Percentiles rank a stretch among this genome's conserved stretches.
Evolutionary conservation across 805 yeast genomes (phyloP).

Genomic region (Lachancea fermentati): DNA sequence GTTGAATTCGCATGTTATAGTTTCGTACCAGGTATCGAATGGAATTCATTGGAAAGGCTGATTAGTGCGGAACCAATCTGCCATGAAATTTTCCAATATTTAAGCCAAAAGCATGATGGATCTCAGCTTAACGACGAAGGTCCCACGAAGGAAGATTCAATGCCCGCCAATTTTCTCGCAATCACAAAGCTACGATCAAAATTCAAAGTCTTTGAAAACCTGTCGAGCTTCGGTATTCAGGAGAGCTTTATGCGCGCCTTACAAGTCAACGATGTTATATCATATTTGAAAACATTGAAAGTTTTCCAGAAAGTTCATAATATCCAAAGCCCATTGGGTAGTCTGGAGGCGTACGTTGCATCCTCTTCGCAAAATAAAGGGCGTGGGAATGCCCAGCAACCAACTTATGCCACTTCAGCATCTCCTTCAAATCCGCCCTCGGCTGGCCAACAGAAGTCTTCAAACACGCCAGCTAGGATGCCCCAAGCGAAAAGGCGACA

Average conservation of each 20-base stretch:
- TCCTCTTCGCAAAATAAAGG: slow-evolving; percentile 7
- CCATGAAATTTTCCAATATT: slow-evolving; percentile 14
- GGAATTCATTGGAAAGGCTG: slow-evolving; percentile 41
- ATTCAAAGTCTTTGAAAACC: slow-evolving; percentile 41
- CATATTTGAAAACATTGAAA: slow-evolving; percentile 62
- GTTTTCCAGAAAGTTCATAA: slow-evolving; percentile 44
- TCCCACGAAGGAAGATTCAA: slow-evolving; percentile 6
- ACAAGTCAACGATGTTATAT: slow-evolving; percentile 76
- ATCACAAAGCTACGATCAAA: slow-evolving; percentile 33
- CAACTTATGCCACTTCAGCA: slow-evolving; percentile 2
- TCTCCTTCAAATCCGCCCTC: slow-evolving; percentile 6
- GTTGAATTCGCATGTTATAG: slow-evolving; percentile 52
- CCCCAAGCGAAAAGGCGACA: slow-evolving; percentile 4
- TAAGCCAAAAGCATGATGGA: slow-evolving; percentile 10
- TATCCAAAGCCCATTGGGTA: slow-evolving; percentile 48
- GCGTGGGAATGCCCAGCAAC: slow-evolving; percentile 6
- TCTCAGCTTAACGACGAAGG: slow-evolving; percentile 2
- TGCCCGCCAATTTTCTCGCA: slow-evolving; percentile 13
- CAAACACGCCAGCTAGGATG: neutral
- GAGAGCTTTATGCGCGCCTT: slow-evolving; percentile 61
- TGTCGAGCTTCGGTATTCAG: slow-evolving; percentile 57
- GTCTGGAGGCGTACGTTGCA: slow-evolving; percentile 41
- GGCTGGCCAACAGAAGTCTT: neutral
- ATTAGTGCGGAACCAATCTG: slow-evolving; percentile 28
- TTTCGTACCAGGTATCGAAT: slow-evolving; percentile 41